Evolutionary conservation across 169 alveolate genomes (phyloP).

Genomic region (Plasmodium gonderi): DNA sequence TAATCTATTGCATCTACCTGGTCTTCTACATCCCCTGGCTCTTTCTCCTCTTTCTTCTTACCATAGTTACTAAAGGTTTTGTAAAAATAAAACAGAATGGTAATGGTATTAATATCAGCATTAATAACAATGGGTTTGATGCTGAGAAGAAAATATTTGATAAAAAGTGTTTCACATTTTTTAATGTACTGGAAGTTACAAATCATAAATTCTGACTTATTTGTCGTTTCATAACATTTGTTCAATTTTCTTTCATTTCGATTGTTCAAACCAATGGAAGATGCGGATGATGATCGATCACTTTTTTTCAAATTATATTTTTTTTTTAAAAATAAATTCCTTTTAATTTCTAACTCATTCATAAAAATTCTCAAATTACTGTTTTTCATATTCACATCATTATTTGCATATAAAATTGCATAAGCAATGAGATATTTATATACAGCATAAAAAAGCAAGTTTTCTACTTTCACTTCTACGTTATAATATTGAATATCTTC

Average conservation of each 20-base stretch:
- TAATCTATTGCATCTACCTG: no score
- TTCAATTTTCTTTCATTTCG: not conserved
- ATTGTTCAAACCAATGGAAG: not conserved
- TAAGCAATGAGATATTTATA: conserved; percentile 39
- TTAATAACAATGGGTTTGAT: conserved; percentile 55
- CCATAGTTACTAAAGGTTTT: conserved; percentile 29
- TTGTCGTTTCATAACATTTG: not conserved
- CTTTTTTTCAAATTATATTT: not conserved
- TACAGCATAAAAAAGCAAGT: conserved; percentile 19
- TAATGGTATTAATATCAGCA: conserved; percentile 48
- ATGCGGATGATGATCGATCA: not conserved
- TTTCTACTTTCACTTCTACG: conserved; percentile 29
- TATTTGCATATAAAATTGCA: conserved; percentile 30
- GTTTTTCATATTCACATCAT: conserved; percentile 23
- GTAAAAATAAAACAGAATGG: conserved; percentile 50
- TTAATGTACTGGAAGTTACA: conserved; percentile 54
- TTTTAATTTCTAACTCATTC: conserved; percentile 6
- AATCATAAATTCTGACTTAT: not conserved
- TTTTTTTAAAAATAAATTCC: conserved; percentile 41
- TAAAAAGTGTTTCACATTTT: conserved; percentile 51
- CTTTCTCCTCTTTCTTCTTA: not conserved
- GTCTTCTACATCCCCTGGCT: not conserved
- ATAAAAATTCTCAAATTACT: conserved; percentile 29
- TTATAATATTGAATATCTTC: conserved; percentile 35
- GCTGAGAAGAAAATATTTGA: conserved; percentile 43